Evolutionary conservation across 306 rosid genomes (phyloP), one percentile per base, ranked within the genome.

Genomic region (Amphicarpaea edgeworthii): DNA sequence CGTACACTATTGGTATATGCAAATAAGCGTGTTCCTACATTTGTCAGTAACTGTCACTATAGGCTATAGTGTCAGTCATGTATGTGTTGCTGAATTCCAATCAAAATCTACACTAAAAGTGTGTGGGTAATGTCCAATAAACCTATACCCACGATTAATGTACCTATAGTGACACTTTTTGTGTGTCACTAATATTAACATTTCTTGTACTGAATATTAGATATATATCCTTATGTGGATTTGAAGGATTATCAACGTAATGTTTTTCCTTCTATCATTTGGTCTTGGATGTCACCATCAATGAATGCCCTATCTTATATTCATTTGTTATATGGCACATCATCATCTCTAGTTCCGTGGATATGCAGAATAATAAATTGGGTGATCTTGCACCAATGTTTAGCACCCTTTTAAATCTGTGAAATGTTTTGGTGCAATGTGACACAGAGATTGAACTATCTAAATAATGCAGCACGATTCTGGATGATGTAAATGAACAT

Each of bases 191-290:
- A 28, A 3, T 28, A 28, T 0, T 28, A 5, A 28, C 32, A 28
- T 28, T 28, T 1, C 32, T 28, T 28, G 32, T 28, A 28, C 0
- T 28, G 32, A 66, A 53, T 3, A 78, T 86, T 23, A 26, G 54
- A 38, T n/a, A n/a, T 42, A 24, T 86, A n/a, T 68, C 76, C 53
- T 5, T 82, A 2, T 12, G 78, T 62, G 85, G 84, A 41, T 60
- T 26, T 41, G 72, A 68, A 80, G 78, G 84, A 40, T 37, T 49
- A 1, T 19, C 81, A 2, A 2, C 49, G 11, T 30, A 23, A 82
- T 45, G 19, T 47, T 23, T 34, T 57, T n/a, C 68, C 84, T 74
- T 75, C 83, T 32, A 34, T 43, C 15, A 3, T 82, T 12, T 40
- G 60, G 75, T 80, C 82, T 57, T 73, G 72, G 70, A 76, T 51